Base-by-base conservation (phyloP, 2,329 filamentous ascomycete species). In the Ophiosphaerella korrae region DNA sequence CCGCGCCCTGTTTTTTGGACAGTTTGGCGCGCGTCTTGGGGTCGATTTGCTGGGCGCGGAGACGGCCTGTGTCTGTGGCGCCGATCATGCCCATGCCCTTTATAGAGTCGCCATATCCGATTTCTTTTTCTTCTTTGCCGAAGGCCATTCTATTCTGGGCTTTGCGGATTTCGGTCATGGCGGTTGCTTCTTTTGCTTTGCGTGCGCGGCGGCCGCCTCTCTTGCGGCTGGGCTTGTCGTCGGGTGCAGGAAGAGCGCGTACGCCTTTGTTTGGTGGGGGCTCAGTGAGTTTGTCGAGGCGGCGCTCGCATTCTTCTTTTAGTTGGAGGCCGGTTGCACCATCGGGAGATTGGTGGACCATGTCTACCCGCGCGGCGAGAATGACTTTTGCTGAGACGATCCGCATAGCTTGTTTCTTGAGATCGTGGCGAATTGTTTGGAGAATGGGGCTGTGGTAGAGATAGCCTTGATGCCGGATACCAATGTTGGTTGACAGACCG, bases 71-170 rank as follows among this genome's bases (percentile, higher is more conserved):
- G 70, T 92, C 90, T 57, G 86, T 80, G 66, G 91, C 87, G 1
- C 94, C 94, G 57, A 99, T 92, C 94, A 97, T 97, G 48, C 94
- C 94, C 73, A 99, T 79, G 24, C 94, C 94, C 53, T 88, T 87
- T 0, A 92, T 96, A 48, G 85, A 85, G 62, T 96, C 92, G 43
- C 92, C 93, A 71, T 95, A 97, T 29, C 92, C 93, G 1, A 94
- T 87, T 74, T 99, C 94, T 64, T 86, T 88, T 75, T 99, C 94
- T 74, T 97, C 93, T 72, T 96, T 94, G 51, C 92, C 92, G 68
- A 99, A 99, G 0, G 88, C 91, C 84, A 99, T 88, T 46, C 94
- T 85, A 77, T 99, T 99, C 75, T 97, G 94, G 4, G 92, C 92
- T 74, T 97, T 97, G 59, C 92, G 87, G 26, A 99, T 80, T 48